A percentile compares a stretch with the other conserved stretches of the same genome.
These are phyloP conservation scores for Akanthomyces lecanii DNA, from an alignment of 2,329 filamentous ascomycete genomes.

Conservation along the genomic window DNA sequence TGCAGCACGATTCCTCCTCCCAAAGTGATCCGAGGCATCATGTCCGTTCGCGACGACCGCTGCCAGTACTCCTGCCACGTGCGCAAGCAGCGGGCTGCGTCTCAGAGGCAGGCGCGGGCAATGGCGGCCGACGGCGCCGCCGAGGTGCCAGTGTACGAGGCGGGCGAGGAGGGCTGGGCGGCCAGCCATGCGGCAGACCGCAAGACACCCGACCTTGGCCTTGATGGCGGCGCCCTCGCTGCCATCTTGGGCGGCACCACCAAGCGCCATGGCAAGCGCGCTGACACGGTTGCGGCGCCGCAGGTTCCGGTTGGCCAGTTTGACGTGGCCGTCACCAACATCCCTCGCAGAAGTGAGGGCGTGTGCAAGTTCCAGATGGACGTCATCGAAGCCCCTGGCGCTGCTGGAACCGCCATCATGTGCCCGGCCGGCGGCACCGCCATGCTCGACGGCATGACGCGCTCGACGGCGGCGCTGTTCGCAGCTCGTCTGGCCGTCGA, in stretches of 20 bases:
- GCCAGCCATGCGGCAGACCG: too few species aligned
- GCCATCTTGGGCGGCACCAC: neutral
- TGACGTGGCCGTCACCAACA: neutral
- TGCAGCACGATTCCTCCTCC: neutral
- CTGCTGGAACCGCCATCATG: neutral
- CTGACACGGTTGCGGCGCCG: neutral
- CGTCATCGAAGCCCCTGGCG: neutral
- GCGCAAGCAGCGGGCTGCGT: neutral
- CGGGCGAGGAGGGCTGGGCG: neutral
- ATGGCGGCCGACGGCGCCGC: neutral
- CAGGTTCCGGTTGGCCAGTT: neutral
- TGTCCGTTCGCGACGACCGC: neutral
- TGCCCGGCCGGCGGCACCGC: neutral
- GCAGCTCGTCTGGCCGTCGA: neutral
- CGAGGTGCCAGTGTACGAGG: neutral
- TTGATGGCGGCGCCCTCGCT: neutral
- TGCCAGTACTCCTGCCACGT: neutral
- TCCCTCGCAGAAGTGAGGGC: neutral
- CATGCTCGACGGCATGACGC: neutral
- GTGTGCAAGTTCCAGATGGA: conserved; percentile 1
- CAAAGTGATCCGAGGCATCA: neutral
- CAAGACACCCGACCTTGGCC: neutral
- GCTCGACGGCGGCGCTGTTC: neutral
- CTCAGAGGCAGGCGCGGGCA: neutral
- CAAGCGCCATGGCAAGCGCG: neutral